Evolutionary conservation across 805 yeast genomes (phyloP), one percentile per base, ranked within the genome.

Genomic region (Saccharomycopsis capsularis): DNA sequence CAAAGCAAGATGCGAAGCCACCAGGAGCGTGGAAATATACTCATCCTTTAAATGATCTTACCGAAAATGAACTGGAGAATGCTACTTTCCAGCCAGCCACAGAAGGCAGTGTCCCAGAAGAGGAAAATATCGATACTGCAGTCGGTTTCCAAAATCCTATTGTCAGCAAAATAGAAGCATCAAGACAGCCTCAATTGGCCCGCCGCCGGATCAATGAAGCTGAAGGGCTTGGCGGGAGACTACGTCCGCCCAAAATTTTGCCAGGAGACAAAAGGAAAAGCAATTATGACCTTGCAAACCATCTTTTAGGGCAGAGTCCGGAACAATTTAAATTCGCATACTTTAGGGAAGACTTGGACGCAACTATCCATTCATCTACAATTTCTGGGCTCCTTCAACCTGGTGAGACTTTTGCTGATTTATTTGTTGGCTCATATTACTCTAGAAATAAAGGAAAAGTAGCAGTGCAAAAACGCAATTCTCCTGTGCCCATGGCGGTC

Each of bases 361-460:
- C 88, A 15, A 90, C 98, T 0, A 78, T 90, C 24, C 97, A 90
- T 64, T 79, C 96, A 0, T 87, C 95, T 2, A 82, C 85, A 3
- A 81, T 90, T 22, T 82, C 95, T 3, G 96, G 96, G 0, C 68
- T 90, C 21, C 60, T 84, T 32, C 82, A 79, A 57, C 78, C 79
- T 0, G 81, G 75, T 4, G 79, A 76, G 56, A 67, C 74, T 2
- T 82, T 82, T 61, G 74, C 73, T 5, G 85, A 82, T 53, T 65
- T 85, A 37, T 85, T 85, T 59, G 73, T 76, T 16, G 66, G 72
- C 1, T 59, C 70, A 2, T 68, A 68, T 23, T 69, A 70, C 53
- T 45, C 37, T 11, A 44, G 39, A 52, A 38, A 22, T 46, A 47
- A 24, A 45, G 30, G 29, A 25, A 42, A 39, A 19, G 21, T 42